Base-by-base conservation (phyloP, 73 alveolate species). In the Paramecium sexaurelia region DNA sequence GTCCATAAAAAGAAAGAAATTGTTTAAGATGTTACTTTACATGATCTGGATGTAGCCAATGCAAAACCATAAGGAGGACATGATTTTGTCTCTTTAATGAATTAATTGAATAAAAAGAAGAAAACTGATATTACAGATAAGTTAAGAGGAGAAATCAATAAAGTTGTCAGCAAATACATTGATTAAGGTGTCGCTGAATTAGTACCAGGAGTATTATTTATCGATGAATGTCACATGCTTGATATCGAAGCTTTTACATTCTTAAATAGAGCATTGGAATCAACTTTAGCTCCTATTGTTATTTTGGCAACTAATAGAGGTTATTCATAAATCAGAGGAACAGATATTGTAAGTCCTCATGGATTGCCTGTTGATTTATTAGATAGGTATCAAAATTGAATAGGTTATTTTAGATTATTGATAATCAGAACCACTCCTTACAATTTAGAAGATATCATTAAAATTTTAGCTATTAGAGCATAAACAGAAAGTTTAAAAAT, bases 11-110 rank as follows among this genome's bases (percentile, higher is more conserved):
- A 98, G 95, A 99, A 99, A 95, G 99, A 99, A 95, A 98, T 99
- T 29, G 99, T 99, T 57, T 98, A 99, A 95, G 99, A 99, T 91
- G 99, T 99, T 69, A 98, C 99, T 19, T 95, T 99, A 84, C 99
- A 99, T 95, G 99, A 99, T 92, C 91, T 99, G 55, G 99, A 99
- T 92, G 99, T 97, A 55, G 99, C 99, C 9, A 99, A 99, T 89
- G 99, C 99, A 67, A 94, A 98, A 75, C 99, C 99, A n/a, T 99
- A 97, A 92, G 99, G 99, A 47, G 99, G 99, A 7, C 99, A 98
- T 85, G 99, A 99, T 78, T 96, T 99, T 94, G 92, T 97, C 87
- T 96, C 99, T 11, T 95, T 99, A 91, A 98, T 99, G 99, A 99
- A 99, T 82, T 95, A 97, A 96, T 95, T 99, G 69, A 96, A 96